Evolutionary conservation across 2,329 filamentous ascomycete species (phyloP), one percentile per base, ranked within the genome.

Genomic region (Xylaria digitata): DNA sequence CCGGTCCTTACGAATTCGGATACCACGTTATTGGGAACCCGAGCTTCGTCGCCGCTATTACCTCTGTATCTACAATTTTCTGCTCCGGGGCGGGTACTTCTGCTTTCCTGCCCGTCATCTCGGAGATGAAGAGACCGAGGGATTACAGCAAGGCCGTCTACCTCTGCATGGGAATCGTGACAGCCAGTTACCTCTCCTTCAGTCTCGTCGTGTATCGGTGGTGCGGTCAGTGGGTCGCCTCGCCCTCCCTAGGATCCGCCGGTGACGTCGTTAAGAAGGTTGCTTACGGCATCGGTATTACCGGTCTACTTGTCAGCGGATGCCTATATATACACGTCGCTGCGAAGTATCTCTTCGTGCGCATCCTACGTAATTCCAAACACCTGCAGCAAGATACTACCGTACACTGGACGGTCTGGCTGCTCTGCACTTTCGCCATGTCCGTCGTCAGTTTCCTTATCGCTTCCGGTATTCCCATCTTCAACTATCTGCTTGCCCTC

Each of bases 31-130:
- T 90, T 65, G 84, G 82, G 7, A 78, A 85, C 70, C 87, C 88
- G 0, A 83, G 80, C 21, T 90, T 90, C 73, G 83, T 84, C 0
- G 83, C 82, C 1, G 88, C 86, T 7, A 88, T 90, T 71, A 85
- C 84, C 0, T 85, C 87, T 45, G 82, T 84, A 0, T 81, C 82
- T 1, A 88, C 85, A 1, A 89, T 90, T 68, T 88, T 90, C 77
- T 84, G 86, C 63, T 87, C 86, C 1, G 84, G 82, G 6, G 85
- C 87, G 0, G 86, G 85, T 19, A 89, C 87, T 0, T 85, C 84
- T 0, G 86, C 86, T 1, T 90, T 90, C 72, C 78, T 90, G 1
- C 87, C 87, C 4, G 86, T 91, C 65, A 90, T 90, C 60, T 86
- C 85, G 0, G 89, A 91, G 78, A 91, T 91, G 87, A 81, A 79